Evolutionary conservation across 495 filamentous ascomycete species (phyloP).

Genomic region (Xylaria sp.): DNA sequence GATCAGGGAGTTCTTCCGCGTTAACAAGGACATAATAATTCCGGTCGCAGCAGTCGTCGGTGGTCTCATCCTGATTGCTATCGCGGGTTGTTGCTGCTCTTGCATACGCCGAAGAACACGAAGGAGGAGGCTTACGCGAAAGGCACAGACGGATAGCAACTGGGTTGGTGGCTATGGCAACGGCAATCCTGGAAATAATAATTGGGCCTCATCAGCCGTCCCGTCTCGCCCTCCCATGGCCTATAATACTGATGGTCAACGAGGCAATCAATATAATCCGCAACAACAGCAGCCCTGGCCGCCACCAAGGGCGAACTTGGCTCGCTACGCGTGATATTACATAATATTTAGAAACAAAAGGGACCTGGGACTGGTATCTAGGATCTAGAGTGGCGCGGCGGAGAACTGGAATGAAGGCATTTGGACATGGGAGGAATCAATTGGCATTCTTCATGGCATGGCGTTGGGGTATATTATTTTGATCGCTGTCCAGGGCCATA

Average conservation of each 20-base stretch:
- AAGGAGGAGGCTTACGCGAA: slow-evolving; percentile 35
- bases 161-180: slow-evolving; percentile 35
- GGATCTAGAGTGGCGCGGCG: slow-evolving; percentile 18
- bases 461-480: slow-evolving; percentile 22
- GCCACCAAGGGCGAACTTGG: slow-evolving; percentile 27
- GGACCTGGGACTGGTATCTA: slow-evolving; percentile 33
- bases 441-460: slow-evolving; percentile 24
- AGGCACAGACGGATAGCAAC: slow-evolving; percentile 33
- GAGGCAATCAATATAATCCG: slow-evolving; percentile 1
- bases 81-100: slow-evolving; percentile 65
- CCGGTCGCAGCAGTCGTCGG: slow-evolving; percentile 74
- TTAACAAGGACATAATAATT: slow-evolving; percentile 78
- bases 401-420: not conserved
- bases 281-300: slow-evolving; percentile 31
- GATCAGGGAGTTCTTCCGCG: slow-evolving; percentile 69
- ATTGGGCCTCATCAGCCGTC: slow-evolving; percentile 21
- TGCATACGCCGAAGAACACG: slow-evolving; percentile 56
- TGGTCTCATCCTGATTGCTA: slow-evolving; percentile 66
- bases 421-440: slow-evolving; percentile 16
- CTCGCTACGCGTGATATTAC: slow-evolving; percentile 38
- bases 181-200: slow-evolving; percentile 18
- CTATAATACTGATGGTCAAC: slow-evolving; percentile 13
- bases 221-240: slow-evolving; percentile 28
- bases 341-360: slow-evolving; percentile 7
- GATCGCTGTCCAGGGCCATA: not conserved